Base-by-base conservation (phyloP, 148 eudicot genomes). In the Chenopodium formosanum region DNA sequence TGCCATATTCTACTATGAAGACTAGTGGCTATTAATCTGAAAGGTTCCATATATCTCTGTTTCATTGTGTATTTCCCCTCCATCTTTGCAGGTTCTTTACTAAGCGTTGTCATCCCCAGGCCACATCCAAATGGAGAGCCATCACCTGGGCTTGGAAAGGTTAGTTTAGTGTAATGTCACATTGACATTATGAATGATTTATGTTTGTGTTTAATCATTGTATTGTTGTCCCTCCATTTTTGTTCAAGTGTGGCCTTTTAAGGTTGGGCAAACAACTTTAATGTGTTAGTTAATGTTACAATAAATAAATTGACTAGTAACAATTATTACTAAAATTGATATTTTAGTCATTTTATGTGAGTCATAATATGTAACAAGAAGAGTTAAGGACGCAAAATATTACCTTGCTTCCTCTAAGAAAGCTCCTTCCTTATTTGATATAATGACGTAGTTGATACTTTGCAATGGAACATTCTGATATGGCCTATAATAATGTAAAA, bases 131-230 rank as follows among this genome's bases (percentile, higher is more conserved):
- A 85, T 76, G 97, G 94, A 13, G 95, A 90, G 84, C 86, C 84
- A 7, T 64, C 88, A 44, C 90, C 97, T 66, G 99, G 99, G 37
- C 90, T 94, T 74, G 99, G 99, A 82, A 96, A 94, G 99, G 99
- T 94, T 84, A 79, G 93, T 85, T 34, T 22, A 20, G 62, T 27
- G 4, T 68, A 27, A 6, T 74, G 48, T 53, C 31, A 1, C 11
- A 46, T 73, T 20, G 47, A 53, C 20, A 29, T 29, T 56, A 2
- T 48, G 53, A 40, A 17, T 73, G 17, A 11, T 69, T 29, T 29
- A 48, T n/a, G 31, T 27, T 27, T 27, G 12, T 2, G 74, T 44
- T 70, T 1, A 1, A 52, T 52, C 22, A 53, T 23, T 62, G 25
- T 62, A 22, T 10, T 62, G 25, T 22, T 20, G 8, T 1, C 52